Conservation (phyloP, 2,329 filamentous ascomycete species). For the Ophiocordyceps australis region DNA sequence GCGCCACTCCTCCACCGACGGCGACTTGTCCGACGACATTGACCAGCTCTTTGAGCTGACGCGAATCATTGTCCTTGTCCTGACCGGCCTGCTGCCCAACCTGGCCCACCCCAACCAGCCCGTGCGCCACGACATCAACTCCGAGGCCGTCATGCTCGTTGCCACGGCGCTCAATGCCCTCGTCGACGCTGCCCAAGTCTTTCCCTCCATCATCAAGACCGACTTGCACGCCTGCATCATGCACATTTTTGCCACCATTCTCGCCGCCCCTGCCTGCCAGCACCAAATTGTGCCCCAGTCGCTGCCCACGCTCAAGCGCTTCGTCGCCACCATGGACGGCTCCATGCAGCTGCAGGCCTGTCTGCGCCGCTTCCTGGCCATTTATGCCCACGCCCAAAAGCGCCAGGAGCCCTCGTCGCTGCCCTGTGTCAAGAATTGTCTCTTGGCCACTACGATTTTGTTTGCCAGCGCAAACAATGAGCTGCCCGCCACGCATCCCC, state of each 20-base stretch:
- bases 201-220: slow-evolving; percentile 89
- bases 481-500: slow-evolving; percentile 55
- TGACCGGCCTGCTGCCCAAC: slow-evolving; percentile 76
- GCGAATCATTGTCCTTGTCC: slow-evolving; percentile 82
- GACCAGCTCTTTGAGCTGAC: slow-evolving; percentile 96
- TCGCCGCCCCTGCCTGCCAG: slow-evolving; percentile 72
- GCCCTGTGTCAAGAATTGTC: slow-evolving; percentile 79
- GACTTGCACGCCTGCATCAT: slow-evolving; percentile 93
- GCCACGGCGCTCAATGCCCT: slow-evolving; percentile 69
- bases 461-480: slow-evolving; percentile 64
- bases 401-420: slow-evolving; percentile 60
- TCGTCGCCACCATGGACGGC: slow-evolving; percentile 58
- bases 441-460: slow-evolving; percentile 76
- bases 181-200: slow-evolving; percentile 87
- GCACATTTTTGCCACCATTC: slow-evolving; percentile 87
- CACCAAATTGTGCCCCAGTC: slow-evolving; percentile 76
- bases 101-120: slow-evolving; percentile 47
- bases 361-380: slow-evolving; percentile 64
- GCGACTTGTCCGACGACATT: slow-evolving; percentile 84
- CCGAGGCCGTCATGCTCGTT: slow-evolving; percentile 71
- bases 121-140: slow-evolving; percentile 62
- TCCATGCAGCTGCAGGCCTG: slow-evolving; percentile 64
- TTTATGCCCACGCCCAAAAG: slow-evolving; percentile 59
- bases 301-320: slow-evolving; percentile 80
- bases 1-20: slow-evolving; percentile 33